These are phyloP conservation scores for Syzygium grande DNA, from an alignment of 345 rosid species.

Conservation along the genomic window DNA sequence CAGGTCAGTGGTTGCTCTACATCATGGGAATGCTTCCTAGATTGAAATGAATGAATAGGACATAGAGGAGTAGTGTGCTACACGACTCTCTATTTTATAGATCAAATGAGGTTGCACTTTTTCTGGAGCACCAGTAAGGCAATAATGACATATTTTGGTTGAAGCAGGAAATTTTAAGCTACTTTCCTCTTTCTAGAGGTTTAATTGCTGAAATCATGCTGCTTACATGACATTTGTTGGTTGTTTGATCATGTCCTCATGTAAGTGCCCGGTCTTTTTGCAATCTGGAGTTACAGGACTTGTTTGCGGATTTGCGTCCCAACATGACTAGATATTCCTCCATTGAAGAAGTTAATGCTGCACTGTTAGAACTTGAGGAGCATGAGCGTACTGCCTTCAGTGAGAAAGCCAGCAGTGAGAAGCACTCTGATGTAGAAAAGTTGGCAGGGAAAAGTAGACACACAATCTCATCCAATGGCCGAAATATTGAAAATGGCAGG, in stretches of 20 bases:
- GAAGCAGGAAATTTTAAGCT: neutral
- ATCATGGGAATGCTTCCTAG: neutral
- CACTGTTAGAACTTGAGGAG: slow-evolving; percentile 72
- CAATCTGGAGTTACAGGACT: slow-evolving; percentile 46
- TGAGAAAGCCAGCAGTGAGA: slow-evolving; percentile 55
- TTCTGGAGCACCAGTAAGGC: neutral
- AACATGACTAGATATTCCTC: slow-evolving; percentile 70
- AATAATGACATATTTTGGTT: neutral
- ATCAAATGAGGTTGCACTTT: neutral
- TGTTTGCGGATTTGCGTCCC: slow-evolving; percentile 86
- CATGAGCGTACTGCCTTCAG: slow-evolving; percentile 48
- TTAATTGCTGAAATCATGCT: neutral
- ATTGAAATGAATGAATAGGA: neutral
- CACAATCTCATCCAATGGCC: slow-evolving; percentile 40
- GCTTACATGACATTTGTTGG: neutral
- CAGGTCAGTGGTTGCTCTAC: slow-evolving; percentile 47
- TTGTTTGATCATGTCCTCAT: neutral
- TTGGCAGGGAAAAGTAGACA: slow-evolving; percentile 23
- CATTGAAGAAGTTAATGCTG: slow-evolving; percentile 78
- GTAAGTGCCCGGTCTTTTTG: neutral
- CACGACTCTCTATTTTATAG: neutral
- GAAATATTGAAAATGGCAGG: slow-evolving; percentile 28
- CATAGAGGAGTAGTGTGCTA: neutral
- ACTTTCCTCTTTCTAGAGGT: neutral
- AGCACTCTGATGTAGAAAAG: slow-evolving; percentile 61